Conservation (phyloP, 331 rosid species). For the Rosa hybrid region DNA sequence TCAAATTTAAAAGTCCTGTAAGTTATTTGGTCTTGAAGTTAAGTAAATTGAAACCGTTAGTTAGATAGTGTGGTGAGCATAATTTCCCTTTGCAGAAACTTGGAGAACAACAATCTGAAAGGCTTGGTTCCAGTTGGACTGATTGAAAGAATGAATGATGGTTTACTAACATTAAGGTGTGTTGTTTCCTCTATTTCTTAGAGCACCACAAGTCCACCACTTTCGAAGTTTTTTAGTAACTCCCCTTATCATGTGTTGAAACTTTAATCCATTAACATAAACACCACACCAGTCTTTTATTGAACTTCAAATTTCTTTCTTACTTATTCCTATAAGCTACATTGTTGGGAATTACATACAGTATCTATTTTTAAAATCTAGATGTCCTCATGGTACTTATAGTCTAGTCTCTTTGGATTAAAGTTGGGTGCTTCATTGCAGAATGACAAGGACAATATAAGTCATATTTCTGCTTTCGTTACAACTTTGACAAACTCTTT, state of each 20-base stretch:
- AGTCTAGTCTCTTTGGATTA: not conserved
- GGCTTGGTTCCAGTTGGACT: constrained; percentile 26
- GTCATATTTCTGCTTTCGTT: not conserved
- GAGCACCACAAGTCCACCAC: not conserved
- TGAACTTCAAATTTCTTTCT: not conserved
- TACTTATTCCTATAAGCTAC: not conserved
- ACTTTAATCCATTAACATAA: not conserved
- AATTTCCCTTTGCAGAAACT: constrained; percentile 25
- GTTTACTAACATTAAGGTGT: constrained; percentile 28
- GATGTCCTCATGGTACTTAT: not conserved
- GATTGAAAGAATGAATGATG: not conserved
- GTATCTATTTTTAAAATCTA: not conserved
- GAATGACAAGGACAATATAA: not conserved
- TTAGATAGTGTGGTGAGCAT: not conserved
- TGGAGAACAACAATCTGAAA: constrained; percentile 26
- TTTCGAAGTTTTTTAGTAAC: not conserved
- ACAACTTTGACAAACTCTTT: too few species aligned
- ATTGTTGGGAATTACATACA: not conserved
- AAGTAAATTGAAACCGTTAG: not conserved
- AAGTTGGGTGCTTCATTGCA: not conserved
- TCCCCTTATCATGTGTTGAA: not conserved
- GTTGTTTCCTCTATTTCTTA: not conserved
- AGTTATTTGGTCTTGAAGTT: not conserved
- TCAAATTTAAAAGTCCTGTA: constrained; percentile 30
- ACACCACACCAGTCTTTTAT: not conserved